Conservation (phyloP, 371 early-diverging fungal species). For the Mucor saturninus region DNA sequence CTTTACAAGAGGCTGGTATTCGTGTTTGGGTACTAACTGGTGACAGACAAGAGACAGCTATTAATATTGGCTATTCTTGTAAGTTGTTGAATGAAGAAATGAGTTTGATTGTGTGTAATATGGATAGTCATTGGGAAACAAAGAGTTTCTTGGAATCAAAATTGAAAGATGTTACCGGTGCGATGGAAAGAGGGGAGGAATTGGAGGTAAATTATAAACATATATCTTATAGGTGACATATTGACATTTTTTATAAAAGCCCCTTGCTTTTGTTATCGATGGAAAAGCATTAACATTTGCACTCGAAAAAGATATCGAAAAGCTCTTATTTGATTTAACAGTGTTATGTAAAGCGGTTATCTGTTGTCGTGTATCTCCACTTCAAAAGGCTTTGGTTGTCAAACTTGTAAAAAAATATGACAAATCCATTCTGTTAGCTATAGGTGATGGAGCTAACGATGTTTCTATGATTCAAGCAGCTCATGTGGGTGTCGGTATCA, state of each 20-base stretch:
- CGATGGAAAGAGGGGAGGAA: constrained; percentile 60
- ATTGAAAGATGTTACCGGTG: constrained; percentile 69
- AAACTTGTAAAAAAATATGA: constrained; percentile 81
- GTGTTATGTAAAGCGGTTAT: constrained; percentile 84
- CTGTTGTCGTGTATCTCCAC: constrained; percentile 94
- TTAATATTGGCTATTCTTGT: constrained; percentile 93
- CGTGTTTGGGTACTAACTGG: constrained; percentile 97
- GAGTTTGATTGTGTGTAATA: constrained; percentile 83
- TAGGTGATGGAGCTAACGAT: constrained; percentile 99
- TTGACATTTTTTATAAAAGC: constrained; percentile 42
- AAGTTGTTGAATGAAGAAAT: constrained; percentile 87
- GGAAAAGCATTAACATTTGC: constrained; percentile 74
- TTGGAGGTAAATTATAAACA: constrained; percentile 45
- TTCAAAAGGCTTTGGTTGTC: constrained; percentile 95
- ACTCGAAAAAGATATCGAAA: constrained; percentile 72
- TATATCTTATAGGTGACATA: not conserved
- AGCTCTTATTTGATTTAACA: constrained; percentile 77
- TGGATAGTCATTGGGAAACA: constrained; percentile 79
- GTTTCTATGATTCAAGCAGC: constrained; percentile 98
- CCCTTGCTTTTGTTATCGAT: constrained; percentile 75
- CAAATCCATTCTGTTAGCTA: constrained; percentile 82
- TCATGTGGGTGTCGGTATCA: constrained; percentile 93
- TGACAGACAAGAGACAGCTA: constrained; percentile 93
- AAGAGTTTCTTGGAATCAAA: constrained; percentile 79
- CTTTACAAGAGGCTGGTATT: constrained; percentile 93